Base-by-base conservation (phyloP, 2,329 filamentous ascomycete genomes). In the Cytospora schulzeri region DNA sequence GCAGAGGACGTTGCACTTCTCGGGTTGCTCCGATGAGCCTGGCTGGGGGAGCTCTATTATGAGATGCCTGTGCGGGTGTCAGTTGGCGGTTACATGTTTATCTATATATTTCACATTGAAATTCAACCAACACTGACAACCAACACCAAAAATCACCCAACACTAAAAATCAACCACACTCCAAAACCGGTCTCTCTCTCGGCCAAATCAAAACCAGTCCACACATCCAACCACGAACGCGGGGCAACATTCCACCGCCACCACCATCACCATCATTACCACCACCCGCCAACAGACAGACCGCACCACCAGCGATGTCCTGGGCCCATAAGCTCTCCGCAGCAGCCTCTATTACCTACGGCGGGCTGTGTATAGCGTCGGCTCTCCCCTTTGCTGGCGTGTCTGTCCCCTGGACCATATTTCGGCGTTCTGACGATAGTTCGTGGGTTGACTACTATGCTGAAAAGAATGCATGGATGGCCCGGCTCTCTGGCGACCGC, bases 1-100 rank as follows among this genome's bases (percentile, higher is more conserved):
- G 0, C 69, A 65, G 1, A 65, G 56, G 15, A 72, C 69, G 1
- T 19, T 68, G 55, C 68, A 71, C 31, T 64, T 70, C 4, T 70
- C 68, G 4, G 71, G 73, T 9, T 66, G 69, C n/a, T 59, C 8
- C 4, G 51, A 45, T 12, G 62, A 51, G 4, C 55, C 64, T 6
- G 71, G 71, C 56, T 72, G 70, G 0, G 71, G 70, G 24, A 72
- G 71, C 31, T 69, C 59, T 53, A 70, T 68, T 7, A 73, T 53
- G 15, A 74, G 29, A 28, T 67, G 60, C 14, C 72, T 70, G 45
- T 57, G 17, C 28, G 35, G 17, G 41, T 9, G 31, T 26, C 24
- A 38, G n/a, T 4, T 12, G 53, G 8, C 31, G 2, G 31, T 11
- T 33, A n/a, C n/a, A n/a, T n/a, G n/a, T 68, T 1, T 67, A 72